These are phyloP conservation scores for Nannochloropsis salina DNA, from an alignment of 108 stramenopile species.

Conservation along the genomic window DNA sequence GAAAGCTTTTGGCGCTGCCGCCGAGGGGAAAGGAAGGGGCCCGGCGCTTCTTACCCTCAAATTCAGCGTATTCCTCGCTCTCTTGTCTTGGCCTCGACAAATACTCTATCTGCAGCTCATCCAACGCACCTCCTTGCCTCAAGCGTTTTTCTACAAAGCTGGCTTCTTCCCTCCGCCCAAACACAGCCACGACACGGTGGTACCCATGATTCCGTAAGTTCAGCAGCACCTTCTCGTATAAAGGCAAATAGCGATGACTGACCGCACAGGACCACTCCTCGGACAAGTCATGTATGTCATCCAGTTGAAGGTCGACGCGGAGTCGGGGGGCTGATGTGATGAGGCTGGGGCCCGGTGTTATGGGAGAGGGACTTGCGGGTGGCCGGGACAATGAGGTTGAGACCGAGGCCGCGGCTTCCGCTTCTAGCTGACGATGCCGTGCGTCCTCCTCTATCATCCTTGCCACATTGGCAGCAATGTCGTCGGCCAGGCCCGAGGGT, in stretches of 20 bases:
- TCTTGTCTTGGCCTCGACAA: background rate
- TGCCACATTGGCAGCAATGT: background rate
- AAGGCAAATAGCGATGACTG: conserved; percentile 12
- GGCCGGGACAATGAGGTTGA: background rate
- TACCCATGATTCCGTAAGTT: background rate
- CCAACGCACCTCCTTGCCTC: background rate
- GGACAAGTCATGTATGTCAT: background rate
- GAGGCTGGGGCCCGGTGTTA: background rate
- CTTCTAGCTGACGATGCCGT: background rate
- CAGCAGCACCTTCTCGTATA: background rate
- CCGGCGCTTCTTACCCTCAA: background rate
- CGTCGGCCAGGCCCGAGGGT: background rate
- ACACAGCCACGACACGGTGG: conserved; percentile 6
- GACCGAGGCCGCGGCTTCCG: background rate
- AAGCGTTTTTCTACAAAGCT: background rate
- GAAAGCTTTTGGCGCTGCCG: background rate
- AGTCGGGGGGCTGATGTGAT: background rate
- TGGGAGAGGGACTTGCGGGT: background rate
- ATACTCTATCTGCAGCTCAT: background rate
- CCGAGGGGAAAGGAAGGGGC: background rate
- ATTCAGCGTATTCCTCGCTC: background rate
- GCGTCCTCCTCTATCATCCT: conserved; percentile 10
- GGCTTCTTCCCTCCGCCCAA: background rate
- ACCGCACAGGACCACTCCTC: background rate
- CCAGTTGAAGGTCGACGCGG: conserved; percentile 10